A percentile compares a stretch with the other conserved stretches of the same genome.
Evolutionary conservation across 371 early-diverging fungal species (phyloP).

Genomic region (Capniomyces stellatus): DNA sequence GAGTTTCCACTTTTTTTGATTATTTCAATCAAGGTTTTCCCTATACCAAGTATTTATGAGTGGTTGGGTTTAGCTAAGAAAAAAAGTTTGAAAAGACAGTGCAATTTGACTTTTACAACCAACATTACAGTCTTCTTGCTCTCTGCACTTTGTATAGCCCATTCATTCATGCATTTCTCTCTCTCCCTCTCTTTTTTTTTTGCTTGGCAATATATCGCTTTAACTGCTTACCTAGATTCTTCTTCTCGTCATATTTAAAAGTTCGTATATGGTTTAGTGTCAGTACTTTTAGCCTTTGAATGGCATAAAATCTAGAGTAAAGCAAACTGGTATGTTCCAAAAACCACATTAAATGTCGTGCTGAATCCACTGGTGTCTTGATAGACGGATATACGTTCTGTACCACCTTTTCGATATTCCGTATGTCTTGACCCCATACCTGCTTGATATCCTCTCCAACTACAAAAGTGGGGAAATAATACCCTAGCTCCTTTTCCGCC

Average conservation of each 20-base stretch:
- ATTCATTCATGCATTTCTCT: no score
- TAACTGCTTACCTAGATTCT: conserved; percentile 51
- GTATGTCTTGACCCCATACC: conserved; percentile 3
- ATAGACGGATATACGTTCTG: conserved; percentile 28
- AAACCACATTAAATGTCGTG: conserved; percentile 42
- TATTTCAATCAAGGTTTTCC: conserved; percentile 2
- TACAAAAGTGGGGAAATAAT: conserved; percentile 68
- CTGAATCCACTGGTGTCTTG: conserved; percentile 49
- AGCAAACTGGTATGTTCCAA: conserved; percentile 47
- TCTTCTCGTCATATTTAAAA: conserved; percentile 38
- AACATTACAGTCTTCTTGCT: background rate
- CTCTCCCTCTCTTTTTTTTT: no score
- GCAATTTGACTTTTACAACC: conserved; percentile 21
- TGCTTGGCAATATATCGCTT: no score
- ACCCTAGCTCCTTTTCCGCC: conserved; percentile 54
- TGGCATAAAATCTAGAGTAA: conserved; percentile 52
- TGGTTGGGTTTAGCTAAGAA: background rate
- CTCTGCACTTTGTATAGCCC: background rate
- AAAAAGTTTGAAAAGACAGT: background rate
- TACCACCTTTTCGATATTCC: conserved; percentile 15
- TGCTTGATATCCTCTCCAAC: conserved; percentile 16
- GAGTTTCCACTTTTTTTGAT: conserved; percentile 25
- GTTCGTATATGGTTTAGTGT: conserved; percentile 48
- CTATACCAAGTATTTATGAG: background rate
- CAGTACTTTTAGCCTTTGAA: conserved; percentile 44